Conservation (phyloP, 352 stramenopile species). For the Globisporangium rhizosaccharum region DNA sequence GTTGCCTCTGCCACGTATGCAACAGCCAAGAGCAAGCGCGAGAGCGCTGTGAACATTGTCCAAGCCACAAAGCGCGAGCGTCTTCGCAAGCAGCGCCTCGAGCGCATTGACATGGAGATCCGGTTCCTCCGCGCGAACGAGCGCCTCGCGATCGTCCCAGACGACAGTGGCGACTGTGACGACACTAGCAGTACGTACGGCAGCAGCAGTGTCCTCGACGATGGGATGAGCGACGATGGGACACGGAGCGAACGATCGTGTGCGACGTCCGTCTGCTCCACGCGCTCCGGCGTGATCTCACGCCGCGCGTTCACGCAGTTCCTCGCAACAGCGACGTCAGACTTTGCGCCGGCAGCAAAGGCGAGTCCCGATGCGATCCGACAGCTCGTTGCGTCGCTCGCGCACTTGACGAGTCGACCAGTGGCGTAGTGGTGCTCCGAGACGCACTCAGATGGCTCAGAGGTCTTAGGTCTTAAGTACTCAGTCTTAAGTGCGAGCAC, state of each 20-base stretch:
- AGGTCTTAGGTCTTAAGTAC: no score
- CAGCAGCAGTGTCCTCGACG: slow-evolving; percentile 7
- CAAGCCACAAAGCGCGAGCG: slow-evolving; percentile 42
- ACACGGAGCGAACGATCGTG: slow-evolving; percentile 38
- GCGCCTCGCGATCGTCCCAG: slow-evolving; percentile 35
- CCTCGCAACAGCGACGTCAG: slow-evolving; percentile 32
- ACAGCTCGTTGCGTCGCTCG: slow-evolving; percentile 32
- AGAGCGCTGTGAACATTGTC: slow-evolving; percentile 25
- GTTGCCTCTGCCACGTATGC: slow-evolving; percentile 1
- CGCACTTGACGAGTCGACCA: slow-evolving; percentile 13
- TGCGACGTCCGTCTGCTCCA: slow-evolving; percentile 44
- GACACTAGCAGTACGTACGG: slow-evolving; percentile 1
- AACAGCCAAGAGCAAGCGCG: slow-evolving; percentile 6
- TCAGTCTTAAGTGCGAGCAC: no score
- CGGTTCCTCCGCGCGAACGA: slow-evolving; percentile 42
- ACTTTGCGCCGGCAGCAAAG: slow-evolving; percentile 18
- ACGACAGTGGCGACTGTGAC: slow-evolving; percentile 15
- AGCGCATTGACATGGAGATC: slow-evolving; percentile 53
- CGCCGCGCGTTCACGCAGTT: slow-evolving; percentile 50
- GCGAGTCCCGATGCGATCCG: slow-evolving; percentile 45
- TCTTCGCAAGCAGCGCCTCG: slow-evolving; percentile 34
- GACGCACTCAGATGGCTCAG: no score
- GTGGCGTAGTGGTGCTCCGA: slow-evolving; percentile 2
- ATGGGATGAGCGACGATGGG: neutral
- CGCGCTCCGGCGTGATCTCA: slow-evolving; percentile 47